Conservation (phyloP, 139 green algal species). For the Chloropicon primus region DNA sequence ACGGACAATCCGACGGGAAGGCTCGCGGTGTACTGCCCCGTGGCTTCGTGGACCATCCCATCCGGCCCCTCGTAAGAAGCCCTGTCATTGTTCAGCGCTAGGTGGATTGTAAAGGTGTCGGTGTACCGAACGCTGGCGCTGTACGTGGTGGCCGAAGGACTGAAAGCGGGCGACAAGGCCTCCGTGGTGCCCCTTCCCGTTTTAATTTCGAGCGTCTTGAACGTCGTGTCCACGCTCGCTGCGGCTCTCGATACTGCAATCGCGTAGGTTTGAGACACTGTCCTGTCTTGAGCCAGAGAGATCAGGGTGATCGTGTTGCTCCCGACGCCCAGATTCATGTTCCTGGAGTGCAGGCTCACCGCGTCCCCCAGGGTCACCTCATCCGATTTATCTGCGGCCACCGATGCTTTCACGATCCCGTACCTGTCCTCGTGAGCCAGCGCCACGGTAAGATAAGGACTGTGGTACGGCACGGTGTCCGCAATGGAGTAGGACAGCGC, state of each 20-base stretch:
- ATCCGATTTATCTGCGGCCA: not conserved
- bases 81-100: not conserved
- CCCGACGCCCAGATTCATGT: not conserved
- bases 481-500: not conserved
- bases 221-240: not conserved
- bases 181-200: not conserved
- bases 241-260: not conserved
- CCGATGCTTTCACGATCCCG: not conserved
- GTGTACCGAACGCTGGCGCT: not conserved
- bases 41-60: not conserved
- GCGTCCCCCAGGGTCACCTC: not conserved
- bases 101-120: not conserved
- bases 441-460: not conserved
- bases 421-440: not conserved
- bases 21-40: not conserved
- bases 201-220: not conserved
- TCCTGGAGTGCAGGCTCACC: no score
- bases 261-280: not conserved
- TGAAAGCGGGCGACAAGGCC: not conserved
- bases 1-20: not conserved
- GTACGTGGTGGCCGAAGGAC: not conserved
- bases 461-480: not conserved
- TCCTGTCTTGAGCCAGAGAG: not conserved
- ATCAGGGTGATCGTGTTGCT: not conserved
- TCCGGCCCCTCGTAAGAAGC: not conserved